phyloP scores from a whole-genome alignment of 129 eudicot genomes.

The Artemisia argyi region DNA sequence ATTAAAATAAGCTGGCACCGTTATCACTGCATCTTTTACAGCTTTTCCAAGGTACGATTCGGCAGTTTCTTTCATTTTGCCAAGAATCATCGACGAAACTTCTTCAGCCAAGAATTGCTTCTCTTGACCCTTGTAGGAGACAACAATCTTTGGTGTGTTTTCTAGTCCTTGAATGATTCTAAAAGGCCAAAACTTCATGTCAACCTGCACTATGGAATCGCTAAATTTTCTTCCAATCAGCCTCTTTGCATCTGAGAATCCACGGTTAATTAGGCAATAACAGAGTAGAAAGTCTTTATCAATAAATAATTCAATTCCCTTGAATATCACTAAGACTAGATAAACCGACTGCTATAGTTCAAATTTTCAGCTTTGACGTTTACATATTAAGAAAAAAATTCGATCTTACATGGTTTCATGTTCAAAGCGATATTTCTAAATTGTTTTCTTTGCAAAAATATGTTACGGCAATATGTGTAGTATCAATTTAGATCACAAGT shows the following conservation, averaged over 20 bases:
- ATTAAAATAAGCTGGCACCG: constrained; percentile 26
- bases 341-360: too few relatives aligned
- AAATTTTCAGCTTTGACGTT: too few relatives aligned
- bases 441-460: too few relatives aligned
- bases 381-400: too few relatives aligned
- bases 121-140: constrained; percentile 12
- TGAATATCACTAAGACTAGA: too few relatives aligned
- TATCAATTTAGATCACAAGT: too few relatives aligned
- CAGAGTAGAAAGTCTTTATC: too few relatives aligned
- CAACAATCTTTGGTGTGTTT: constrained; percentile 28
- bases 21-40: constrained; percentile 22
- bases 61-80: constrained; percentile 24
- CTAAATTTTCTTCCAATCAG: constrained; percentile 24
- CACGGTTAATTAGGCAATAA: background rate
- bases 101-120: constrained; percentile 26
- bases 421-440: too few relatives aligned
- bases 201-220: constrained; percentile 1
- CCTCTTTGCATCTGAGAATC: constrained; percentile 13
- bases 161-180: constrained; percentile 1
- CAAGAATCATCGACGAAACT: constrained; percentile 26
- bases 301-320: too few relatives aligned
- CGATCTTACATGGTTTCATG: too few relatives aligned
- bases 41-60: constrained; percentile 22
- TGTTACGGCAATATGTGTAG: too few relatives aligned
- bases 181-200: constrained; percentile 25